A percentile compares a stretch with the other conserved stretches of the same genome.
phyloP scores from a whole-genome alignment of 768 basidiomycete species.

The Boletus rex-veris region DNA sequence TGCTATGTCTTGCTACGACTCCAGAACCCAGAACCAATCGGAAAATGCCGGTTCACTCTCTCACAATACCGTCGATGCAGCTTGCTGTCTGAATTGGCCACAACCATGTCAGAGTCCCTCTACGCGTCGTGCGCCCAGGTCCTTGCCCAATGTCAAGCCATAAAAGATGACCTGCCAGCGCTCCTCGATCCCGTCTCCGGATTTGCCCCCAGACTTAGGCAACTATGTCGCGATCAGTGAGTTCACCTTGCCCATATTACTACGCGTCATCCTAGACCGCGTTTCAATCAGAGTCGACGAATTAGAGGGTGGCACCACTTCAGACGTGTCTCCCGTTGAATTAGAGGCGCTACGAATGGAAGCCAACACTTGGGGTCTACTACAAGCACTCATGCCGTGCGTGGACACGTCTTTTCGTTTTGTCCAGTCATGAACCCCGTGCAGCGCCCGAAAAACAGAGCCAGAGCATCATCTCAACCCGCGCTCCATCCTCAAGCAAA shows the following conservation, averaged over 20 bases:
- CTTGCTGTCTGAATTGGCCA: background rate
- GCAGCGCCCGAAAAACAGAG: constrained; percentile 67
- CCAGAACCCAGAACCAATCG: too few relatives aligned
- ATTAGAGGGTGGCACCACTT: constrained; percentile 40
- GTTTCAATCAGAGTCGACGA: constrained; percentile 46
- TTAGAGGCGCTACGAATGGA: constrained; percentile 67
- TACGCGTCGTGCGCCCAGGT: constrained; percentile 70
- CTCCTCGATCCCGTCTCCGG: constrained; percentile 65
- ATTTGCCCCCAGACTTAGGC: constrained; percentile 62
- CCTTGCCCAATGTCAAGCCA: constrained; percentile 54
- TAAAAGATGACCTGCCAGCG: constrained; percentile 52
- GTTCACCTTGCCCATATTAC: constrained; percentile 20
- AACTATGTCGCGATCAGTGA: constrained; percentile 56
- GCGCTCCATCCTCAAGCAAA: constrained; percentile 54
- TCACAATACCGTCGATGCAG: background rate
- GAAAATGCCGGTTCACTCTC: too few relatives aligned
- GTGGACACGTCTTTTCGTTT: constrained; percentile 27
- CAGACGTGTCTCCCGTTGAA: constrained; percentile 44
- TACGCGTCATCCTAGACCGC: background rate
- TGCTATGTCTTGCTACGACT: too few relatives aligned
- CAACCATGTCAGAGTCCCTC: constrained; percentile 36
- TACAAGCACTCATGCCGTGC: constrained; percentile 76
- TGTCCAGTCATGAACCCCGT: background rate
- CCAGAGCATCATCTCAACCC: constrained; percentile 46
- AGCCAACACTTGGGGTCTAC: constrained; percentile 75